phyloP scores from a whole-genome alignment of 1,284 basidiomycete species.

The Porogramme epimiltina region DNA sequence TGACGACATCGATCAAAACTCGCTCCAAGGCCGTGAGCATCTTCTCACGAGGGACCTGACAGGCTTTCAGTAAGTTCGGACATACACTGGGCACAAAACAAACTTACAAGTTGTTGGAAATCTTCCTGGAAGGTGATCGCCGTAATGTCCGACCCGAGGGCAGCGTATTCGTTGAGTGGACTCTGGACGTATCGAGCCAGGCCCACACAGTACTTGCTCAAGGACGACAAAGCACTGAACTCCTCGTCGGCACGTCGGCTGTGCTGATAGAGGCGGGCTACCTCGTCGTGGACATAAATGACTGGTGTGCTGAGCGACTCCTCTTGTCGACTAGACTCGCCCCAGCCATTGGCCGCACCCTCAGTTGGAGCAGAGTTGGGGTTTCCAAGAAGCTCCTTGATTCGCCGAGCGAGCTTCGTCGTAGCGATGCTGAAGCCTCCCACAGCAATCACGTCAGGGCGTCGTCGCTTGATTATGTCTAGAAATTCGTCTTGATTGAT shows the following conservation, averaged over 20 bases:
- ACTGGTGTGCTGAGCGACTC: slow-evolving; percentile 67
- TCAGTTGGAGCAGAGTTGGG: slow-evolving; percentile 25
- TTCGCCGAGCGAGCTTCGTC: slow-evolving; percentile 64
- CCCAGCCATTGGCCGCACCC: slow-evolving; percentile 1
- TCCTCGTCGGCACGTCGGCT: slow-evolving; percentile 87
- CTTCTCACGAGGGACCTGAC: slow-evolving; percentile 83
- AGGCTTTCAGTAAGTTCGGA: slow-evolving; percentile 15
- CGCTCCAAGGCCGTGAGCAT: slow-evolving; percentile 84
- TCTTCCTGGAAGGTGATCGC: slow-evolving; percentile 84
- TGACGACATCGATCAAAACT: slow-evolving; percentile 87
- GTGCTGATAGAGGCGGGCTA: slow-evolving; percentile 93
- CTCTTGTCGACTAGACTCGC: slow-evolving; percentile 31
- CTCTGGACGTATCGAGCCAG: slow-evolving; percentile 93
- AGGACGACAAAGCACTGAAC: slow-evolving; percentile 78
- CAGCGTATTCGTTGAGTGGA: slow-evolving; percentile 92
- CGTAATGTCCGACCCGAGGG: slow-evolving; percentile 80
- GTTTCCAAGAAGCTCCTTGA: slow-evolving; percentile 50
- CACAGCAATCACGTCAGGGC: slow-evolving; percentile 88
- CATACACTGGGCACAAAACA: background rate
- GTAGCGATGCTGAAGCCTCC: slow-evolving; percentile 90
- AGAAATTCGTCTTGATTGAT: slow-evolving; percentile 75
- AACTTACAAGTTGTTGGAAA: slow-evolving; percentile 81
- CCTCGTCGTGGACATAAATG: slow-evolving; percentile 88
- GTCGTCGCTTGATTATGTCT: slow-evolving; percentile 79
- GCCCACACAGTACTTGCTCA: slow-evolving; percentile 94